Conservation (phyloP, 768 basidiomycete species). For the Cantharellus cinnabarinus region DNA sequence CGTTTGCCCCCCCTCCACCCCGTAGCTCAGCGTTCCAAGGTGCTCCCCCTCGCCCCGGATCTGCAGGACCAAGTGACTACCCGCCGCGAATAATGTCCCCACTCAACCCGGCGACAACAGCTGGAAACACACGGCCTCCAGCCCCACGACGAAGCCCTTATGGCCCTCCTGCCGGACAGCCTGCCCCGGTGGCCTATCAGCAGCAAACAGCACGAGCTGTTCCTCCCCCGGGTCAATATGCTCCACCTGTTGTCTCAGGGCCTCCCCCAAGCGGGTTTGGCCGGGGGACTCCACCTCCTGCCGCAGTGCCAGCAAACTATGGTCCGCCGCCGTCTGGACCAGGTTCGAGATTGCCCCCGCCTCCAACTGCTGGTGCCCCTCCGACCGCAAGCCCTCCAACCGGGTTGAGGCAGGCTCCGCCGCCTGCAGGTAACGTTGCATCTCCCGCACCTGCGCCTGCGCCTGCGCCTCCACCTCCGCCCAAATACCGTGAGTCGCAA, state of each 20-base stretch:
- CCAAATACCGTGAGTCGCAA: slow-evolving; percentile 38
- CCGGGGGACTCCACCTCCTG: slow-evolving; percentile 1
- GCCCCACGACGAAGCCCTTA: slow-evolving; percentile 1
- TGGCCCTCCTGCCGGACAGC: not conserved
- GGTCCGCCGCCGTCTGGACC: too few species aligned
- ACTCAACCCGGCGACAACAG: not conserved
- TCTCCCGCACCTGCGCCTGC: not conserved
- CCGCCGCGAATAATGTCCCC: not conserved
- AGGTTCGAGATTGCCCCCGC: not conserved
- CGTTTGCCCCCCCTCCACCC: not conserved
- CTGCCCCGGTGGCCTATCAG: not conserved
- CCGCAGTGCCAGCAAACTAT: not conserved
- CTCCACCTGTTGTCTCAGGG: slow-evolving; percentile 1
- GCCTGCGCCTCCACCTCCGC: slow-evolving; percentile 19
- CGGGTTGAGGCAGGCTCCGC: not conserved
- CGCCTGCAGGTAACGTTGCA: not conserved
- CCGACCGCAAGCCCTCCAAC: not conserved
- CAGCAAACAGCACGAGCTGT: not conserved
- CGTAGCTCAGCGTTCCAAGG: not conserved
- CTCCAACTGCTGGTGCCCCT: not conserved
- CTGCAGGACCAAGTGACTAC: not conserved
- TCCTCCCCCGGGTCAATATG: not conserved
- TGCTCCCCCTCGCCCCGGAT: not conserved
- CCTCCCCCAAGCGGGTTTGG: slow-evolving; percentile 4
- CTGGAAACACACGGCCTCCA: not conserved